These are phyloP conservation scores for Arthroderma uncinatum DNA, from an alignment of 2,329 filamentous ascomycete genomes.

Conservation along the genomic window DNA sequence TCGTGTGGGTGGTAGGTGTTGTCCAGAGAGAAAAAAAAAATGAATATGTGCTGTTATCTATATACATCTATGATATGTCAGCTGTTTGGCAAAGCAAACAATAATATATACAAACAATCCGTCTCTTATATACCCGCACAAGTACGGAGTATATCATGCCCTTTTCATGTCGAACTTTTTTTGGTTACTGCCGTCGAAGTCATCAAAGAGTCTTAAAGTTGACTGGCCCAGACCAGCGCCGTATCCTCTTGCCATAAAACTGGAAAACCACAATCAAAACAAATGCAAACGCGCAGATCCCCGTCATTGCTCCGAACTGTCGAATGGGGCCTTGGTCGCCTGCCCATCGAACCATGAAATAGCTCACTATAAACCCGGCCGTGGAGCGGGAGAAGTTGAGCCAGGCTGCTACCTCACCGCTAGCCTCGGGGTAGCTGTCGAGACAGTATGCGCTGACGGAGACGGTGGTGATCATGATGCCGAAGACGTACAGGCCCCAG, in stretches of 20 bases:
- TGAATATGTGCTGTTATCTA: no score
- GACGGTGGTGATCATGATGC: constrained; percentile 46
- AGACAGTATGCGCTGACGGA: constrained; percentile 44
- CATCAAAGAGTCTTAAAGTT: constrained; percentile 23
- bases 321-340: constrained; percentile 33
- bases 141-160: no score
- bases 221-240: constrained; percentile 27
- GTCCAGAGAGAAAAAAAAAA: no score
- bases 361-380: constrained; percentile 43
- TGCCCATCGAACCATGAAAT: constrained; percentile 45
- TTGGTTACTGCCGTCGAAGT: no score
- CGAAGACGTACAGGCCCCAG: constrained; percentile 47
- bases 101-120: no score
- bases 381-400: constrained; percentile 41
- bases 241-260: constrained; percentile 30
- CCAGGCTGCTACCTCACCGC: constrained; percentile 45
- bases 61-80: no score
- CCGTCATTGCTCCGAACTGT: constrained; percentile 41
- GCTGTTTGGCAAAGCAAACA: no score
- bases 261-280: constrained; percentile 28
- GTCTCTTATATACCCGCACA: no score
- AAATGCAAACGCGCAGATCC: constrained; percentile 30
- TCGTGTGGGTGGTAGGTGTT: no score
- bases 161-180: no score
- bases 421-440: constrained; percentile 45